These are phyloP conservation scores for Halenospora varia DNA, from an alignment of 495 filamentous ascomycete genomes.

Conservation along the genomic window DNA sequence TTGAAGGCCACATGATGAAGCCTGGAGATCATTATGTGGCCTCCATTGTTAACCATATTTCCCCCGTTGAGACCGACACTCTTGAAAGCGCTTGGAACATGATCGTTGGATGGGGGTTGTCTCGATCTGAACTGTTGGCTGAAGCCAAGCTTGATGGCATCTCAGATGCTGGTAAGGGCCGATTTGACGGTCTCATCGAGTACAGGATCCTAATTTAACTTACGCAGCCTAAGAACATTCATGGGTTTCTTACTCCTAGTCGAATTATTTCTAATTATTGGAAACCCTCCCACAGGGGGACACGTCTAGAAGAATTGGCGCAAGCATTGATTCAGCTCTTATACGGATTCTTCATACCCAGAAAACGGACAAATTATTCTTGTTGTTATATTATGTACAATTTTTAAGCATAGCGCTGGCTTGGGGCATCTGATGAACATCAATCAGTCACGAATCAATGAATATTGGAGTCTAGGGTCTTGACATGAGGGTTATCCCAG, in stretches of 20 bases:
- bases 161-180: constrained; percentile 20
- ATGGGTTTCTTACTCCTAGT: too few relatives aligned
- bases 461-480: too few relatives aligned
- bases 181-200: constrained; percentile 28
- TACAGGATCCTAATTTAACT: background rate
- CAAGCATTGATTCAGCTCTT: too few relatives aligned
- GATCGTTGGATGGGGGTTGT: constrained; percentile 6
- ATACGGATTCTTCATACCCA: background rate
- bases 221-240: too few relatives aligned
- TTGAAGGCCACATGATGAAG: constrained; percentile 24
- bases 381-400: background rate
- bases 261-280: too few relatives aligned
- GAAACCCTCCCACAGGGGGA: too few relatives aligned
- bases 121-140: background rate
- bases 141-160: constrained; percentile 27
- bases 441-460: background rate
- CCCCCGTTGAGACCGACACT: constrained; percentile 12
- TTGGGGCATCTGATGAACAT: background rate
- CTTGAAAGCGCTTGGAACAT: constrained; percentile 21
- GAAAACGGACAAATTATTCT: too few relatives aligned
- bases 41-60: constrained; percentile 21
- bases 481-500: too few relatives aligned
- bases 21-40: constrained; percentile 26
- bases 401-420: constrained; percentile 15
- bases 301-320: too few relatives aligned